Base-by-base conservation (phyloP, 2,329 filamentous ascomycete species). In the Colletotrichum trifolii region DNA sequence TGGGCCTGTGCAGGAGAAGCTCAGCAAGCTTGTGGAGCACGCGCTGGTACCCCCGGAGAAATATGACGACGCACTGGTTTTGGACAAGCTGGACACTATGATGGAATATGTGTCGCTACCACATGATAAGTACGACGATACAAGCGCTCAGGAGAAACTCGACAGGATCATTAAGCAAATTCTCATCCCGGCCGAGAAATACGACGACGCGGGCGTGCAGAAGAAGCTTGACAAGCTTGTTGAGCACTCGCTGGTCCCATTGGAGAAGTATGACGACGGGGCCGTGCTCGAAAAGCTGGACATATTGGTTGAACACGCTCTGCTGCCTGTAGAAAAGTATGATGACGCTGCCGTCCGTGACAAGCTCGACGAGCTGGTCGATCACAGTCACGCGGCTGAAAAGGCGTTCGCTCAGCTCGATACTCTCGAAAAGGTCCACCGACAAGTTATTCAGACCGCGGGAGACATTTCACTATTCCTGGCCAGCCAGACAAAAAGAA, bases 351-450 rank as follows among this genome's bases (percentile, higher is more conserved):
- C 70, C 13, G 66, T 76, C 33, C 72, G 71, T 33, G 68, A 67
- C 8, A 75, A 74, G 63, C 70, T 75, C n/a, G 73, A 74, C 66
- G 72, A 69, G 68, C 78, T 91, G 4, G 82, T 93, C 45, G 86
- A 86, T 54, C 88, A 92, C 72, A 88, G 86, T 38, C 83, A 88
- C 34, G 84, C 87, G 17, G 86, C 92, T 0, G 86, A 86, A 55
- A 89, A 93, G 73, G 88, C 91, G 1, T 87, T 93, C 40, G 83
- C 85, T 6, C 92, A 94, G 70, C 86, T 97, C 49, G 90, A 91
- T 67, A 92, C 92, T 33, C 85, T 99, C 6, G 93, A 97, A 70
- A 87, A 94, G 75, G 96, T 98, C 54, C 93, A 97, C 72, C 86
- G 91, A 69, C 92, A 97, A 70, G 93, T 99, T 61, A 88, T 93